These are phyloP conservation scores for Fusarium sp. DNA, from an alignment of 2,329 filamentous ascomycete species.

Conservation along the genomic window DNA sequence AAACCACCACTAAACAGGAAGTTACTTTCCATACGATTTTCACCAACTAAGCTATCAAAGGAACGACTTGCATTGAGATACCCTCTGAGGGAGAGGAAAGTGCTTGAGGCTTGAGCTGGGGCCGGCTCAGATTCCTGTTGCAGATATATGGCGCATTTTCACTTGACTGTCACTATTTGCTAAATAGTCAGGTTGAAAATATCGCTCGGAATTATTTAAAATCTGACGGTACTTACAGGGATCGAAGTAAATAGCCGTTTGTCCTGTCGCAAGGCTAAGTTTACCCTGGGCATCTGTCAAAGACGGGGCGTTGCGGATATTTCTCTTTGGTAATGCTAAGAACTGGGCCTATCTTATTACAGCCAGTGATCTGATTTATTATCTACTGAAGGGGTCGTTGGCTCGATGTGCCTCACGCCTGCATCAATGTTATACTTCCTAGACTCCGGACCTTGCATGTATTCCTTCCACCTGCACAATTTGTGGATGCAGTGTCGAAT, in stretches of 20 bases:
- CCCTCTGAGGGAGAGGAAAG: background rate
- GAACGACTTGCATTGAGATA: slow-evolving; percentile 16
- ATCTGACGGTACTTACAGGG: slow-evolving; percentile 1
- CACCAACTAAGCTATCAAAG: slow-evolving; percentile 16
- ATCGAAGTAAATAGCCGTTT: background rate
- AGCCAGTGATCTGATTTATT: slow-evolving; percentile 31
- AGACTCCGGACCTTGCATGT: slow-evolving; percentile 16
- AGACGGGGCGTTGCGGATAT: background rate
- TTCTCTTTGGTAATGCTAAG: slow-evolving; percentile 5
- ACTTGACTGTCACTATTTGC: slow-evolving; percentile 2
- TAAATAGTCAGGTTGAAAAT: slow-evolving; percentile 4
- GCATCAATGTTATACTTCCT: slow-evolving; percentile 13
- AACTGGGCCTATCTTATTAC: slow-evolving; percentile 1
- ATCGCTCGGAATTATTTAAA: background rate
- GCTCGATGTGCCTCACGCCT: slow-evolving; percentile 21
- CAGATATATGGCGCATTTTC: slow-evolving; percentile 15
- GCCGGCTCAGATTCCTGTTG: slow-evolving; percentile 30
- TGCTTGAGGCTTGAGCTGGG: background rate
- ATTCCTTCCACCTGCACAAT: slow-evolving; percentile 13
- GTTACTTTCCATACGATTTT: background rate
- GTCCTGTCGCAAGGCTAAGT: background rate
- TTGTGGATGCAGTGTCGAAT: slow-evolving; percentile 19
- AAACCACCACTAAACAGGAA: background rate
- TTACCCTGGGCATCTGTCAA: slow-evolving; percentile 9
- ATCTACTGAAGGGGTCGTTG: background rate